Conservation (phyloP, 2,329 filamentous ascomycete species). For the Ceratocystis destructans region DNA sequence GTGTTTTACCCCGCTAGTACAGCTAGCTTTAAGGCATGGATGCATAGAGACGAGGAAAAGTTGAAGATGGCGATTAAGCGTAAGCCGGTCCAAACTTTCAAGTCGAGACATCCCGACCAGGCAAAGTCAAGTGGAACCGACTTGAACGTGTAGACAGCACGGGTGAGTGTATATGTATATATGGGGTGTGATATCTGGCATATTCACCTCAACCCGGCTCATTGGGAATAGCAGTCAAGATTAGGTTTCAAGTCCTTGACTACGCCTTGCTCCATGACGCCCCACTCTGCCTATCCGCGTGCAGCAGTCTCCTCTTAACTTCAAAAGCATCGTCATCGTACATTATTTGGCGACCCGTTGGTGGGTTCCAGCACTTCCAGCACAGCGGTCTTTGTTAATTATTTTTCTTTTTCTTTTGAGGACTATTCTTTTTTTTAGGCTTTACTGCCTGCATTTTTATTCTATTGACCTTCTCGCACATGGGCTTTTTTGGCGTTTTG, state of each 20-base stretch:
- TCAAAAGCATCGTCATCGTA: not conserved
- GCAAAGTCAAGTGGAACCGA: constrained; percentile 10
- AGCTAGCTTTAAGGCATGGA: constrained; percentile 29
- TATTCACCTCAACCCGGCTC: not conserved
- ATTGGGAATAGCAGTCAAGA: not conserved
- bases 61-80: constrained; percentile 30
- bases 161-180: not conserved
- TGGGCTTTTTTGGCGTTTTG: not conserved
- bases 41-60: constrained; percentile 30
- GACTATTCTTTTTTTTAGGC: not conserved
- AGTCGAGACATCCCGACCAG: constrained; percentile 14
- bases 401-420: not conserved
- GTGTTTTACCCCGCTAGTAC: constrained; percentile 43
- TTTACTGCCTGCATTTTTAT: not conserved
- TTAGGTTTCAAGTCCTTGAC: not conserved
- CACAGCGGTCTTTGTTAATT: not conserved
- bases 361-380: constrained; percentile 2
- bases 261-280: not conserved
- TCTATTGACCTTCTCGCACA: not conserved
- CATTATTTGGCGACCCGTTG: not conserved
- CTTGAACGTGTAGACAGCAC: constrained; percentile 11
- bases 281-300: not conserved
- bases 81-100: constrained; percentile 29
- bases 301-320: not conserved
- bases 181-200: constrained; percentile 1